A percentile compares a stretch with the other conserved stretches of the same genome.
phyloP scores from a whole-genome alignment of 306 rosid species.

The Lathyrus oleraceus region DNA sequence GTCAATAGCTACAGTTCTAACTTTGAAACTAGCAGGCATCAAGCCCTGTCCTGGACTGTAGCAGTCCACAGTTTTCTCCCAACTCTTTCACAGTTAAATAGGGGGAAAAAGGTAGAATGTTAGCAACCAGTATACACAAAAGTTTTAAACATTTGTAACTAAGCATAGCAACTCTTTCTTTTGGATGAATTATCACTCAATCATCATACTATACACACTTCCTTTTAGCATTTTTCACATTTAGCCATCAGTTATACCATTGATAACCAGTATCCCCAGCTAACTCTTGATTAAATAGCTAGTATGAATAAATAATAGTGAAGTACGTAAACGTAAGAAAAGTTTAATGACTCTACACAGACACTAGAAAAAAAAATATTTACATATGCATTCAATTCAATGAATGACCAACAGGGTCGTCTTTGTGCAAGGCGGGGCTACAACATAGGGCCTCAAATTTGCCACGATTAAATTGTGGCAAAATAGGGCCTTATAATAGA shows the following conservation, averaged over 20 bases:
- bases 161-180: slow-evolving; percentile 8
- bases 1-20: slow-evolving; percentile 67
- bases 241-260: slow-evolving; percentile 7
- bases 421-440: too few relatives aligned
- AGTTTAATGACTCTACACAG: not conserved
- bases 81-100: slow-evolving; percentile 54
- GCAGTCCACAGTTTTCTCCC: slow-evolving; percentile 96
- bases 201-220: slow-evolving; percentile 20
- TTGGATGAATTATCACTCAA: not conserved
- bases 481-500: too few relatives aligned
- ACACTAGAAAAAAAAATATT: not conserved
- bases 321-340: not conserved
- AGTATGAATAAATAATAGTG: not conserved
- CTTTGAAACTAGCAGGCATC: slow-evolving; percentile 97
- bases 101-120: not conserved
- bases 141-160: not conserved
- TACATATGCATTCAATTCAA: not conserved
- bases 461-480: too few relatives aligned
- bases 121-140: slow-evolving; percentile 9
- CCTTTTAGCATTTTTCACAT: slow-evolving; percentile 1
- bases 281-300: not conserved
- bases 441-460: too few relatives aligned
- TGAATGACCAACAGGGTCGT: not conserved
- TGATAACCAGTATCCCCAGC: slow-evolving; percentile 15
- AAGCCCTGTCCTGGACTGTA: slow-evolving; percentile 94